Conservation (phyloP, 352 stramenopile genomes). For the Pythium diclinum region DNA sequence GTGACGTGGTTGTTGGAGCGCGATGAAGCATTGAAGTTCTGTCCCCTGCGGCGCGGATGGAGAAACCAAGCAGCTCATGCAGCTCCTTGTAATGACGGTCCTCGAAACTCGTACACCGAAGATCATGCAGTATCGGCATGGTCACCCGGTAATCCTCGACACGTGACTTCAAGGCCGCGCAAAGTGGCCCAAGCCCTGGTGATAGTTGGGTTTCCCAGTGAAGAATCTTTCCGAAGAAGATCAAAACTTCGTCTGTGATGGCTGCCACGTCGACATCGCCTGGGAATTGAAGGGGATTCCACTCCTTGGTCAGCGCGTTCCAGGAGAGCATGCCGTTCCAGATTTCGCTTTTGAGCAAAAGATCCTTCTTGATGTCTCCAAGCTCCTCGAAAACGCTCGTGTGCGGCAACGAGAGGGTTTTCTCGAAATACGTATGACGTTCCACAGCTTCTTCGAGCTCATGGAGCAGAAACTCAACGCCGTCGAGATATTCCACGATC, state of each 20-base stretch:
- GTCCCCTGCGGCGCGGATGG: conserved; percentile 35
- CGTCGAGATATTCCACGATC: conserved; percentile 44
- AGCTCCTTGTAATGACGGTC: conserved; percentile 59
- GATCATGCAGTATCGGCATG: conserved; percentile 69
- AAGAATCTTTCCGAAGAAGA: conserved; percentile 50
- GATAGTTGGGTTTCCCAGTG: conserved; percentile 53
- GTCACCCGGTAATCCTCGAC: conserved; percentile 83
- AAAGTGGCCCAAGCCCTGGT: conserved; percentile 44
- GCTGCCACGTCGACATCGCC: conserved; percentile 59
- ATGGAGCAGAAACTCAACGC: conserved; percentile 34
- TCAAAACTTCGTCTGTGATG: conserved; percentile 66
- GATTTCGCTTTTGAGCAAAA: conserved; percentile 75
- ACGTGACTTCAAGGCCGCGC: conserved; percentile 57
- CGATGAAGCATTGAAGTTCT: background rate
- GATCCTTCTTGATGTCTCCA: conserved; percentile 60
- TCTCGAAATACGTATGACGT: conserved; percentile 53
- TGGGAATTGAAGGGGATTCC: conserved; percentile 52
- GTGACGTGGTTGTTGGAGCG: background rate
- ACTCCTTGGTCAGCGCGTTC: conserved; percentile 41
- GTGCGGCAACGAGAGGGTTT: conserved; percentile 50
- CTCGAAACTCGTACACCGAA: conserved; percentile 58
- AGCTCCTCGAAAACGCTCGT: conserved; percentile 81
- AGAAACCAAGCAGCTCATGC: conserved; percentile 71
- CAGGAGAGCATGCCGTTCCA: conserved; percentile 80
- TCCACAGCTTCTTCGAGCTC: conserved; percentile 33